These are phyloP conservation scores for Neurospora tetrasperma DNA, from an alignment of 495 filamentous ascomycete genomes.

Conservation along the genomic window DNA sequence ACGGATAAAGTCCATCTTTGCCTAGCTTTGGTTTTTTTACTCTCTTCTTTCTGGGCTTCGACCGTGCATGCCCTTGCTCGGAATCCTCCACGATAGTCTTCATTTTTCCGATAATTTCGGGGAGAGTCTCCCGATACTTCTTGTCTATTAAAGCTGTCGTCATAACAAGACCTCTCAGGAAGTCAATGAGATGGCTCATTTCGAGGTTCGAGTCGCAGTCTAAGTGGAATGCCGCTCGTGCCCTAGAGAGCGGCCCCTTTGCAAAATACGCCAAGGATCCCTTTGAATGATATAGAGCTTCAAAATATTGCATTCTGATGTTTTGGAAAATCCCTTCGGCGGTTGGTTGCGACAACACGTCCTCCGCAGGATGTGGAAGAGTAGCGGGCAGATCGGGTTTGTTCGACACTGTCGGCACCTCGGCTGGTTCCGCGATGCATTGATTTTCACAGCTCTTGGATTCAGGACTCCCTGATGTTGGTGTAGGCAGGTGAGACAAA, in stretches of 20 bases:
- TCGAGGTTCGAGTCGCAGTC: constrained; percentile 43
- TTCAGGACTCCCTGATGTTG: background rate
- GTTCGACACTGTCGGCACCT: constrained; percentile 3
- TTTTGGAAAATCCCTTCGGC: constrained; percentile 56
- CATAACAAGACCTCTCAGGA: constrained; percentile 61
- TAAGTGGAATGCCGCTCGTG: constrained; percentile 62
- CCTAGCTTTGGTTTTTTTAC: constrained; percentile 60
- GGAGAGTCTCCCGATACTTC: constrained; percentile 74
- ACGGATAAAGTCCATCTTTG: constrained; percentile 66
- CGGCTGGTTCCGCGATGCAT: background rate
- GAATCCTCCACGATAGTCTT: constrained; percentile 46
- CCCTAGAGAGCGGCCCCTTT: constrained; percentile 87
- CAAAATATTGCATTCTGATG: constrained; percentile 68
- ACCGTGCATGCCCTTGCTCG: constrained; percentile 41
- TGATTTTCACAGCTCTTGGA: background rate
- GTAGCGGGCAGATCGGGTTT: background rate
- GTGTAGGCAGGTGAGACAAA: constrained; percentile 4
- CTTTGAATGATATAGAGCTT: constrained; percentile 87
- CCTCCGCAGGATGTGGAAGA: constrained; percentile 7
- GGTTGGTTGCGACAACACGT: constrained; percentile 35
- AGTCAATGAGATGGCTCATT: constrained; percentile 51
- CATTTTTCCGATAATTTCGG: constrained; percentile 53
- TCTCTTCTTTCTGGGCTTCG: constrained; percentile 47
- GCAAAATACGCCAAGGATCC: constrained; percentile 93
- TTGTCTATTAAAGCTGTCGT: constrained; percentile 69